A percentile compares a stretch with the other conserved stretches of the same genome.
phyloP scores from a whole-genome alignment of 2,329 filamentous ascomycete genomes.

The Pseudogymnoascus sp. region DNA sequence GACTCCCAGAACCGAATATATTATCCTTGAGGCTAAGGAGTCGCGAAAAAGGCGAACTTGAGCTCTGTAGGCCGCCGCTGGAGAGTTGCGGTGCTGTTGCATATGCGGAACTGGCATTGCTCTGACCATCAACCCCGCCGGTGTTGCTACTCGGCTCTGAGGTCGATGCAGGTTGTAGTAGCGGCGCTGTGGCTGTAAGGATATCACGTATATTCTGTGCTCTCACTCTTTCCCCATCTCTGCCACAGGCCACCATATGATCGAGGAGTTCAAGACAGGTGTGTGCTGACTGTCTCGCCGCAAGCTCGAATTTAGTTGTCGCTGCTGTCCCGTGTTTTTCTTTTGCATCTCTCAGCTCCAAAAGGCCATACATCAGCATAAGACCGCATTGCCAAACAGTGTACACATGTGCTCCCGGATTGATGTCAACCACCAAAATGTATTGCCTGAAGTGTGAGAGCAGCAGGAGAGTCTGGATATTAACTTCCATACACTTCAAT shows the following conservation, averaged over 20 bases:
- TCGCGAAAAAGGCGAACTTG: background rate
- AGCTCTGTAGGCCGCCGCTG: background rate
- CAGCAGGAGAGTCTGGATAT: background rate
- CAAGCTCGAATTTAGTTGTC: background rate
- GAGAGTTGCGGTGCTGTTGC: background rate
- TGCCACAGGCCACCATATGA: background rate
- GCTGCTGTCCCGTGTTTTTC: background rate
- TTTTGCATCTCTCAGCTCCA: slow-evolving; percentile 5
- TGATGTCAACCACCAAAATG: slow-evolving; percentile 11
- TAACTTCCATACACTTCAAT: background rate
- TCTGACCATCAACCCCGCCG: background rate
- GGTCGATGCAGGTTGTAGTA: background rate
- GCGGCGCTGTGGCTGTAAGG: background rate
- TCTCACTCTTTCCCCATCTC: background rate
- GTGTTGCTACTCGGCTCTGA: background rate
- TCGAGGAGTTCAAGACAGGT: slow-evolving; percentile 6
- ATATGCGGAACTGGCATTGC: background rate
- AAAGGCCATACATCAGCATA: slow-evolving; percentile 11
- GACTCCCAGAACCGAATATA: background rate
- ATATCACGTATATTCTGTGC: slow-evolving; percentile 4
- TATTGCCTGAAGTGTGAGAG: background rate
- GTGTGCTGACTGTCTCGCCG: background rate
- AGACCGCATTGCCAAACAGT: slow-evolving; percentile 14
- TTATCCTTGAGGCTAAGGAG: background rate
- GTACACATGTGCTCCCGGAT: slow-evolving; percentile 14